A percentile compares a stretch with the other conserved stretches of the same genome.
phyloP scores from a whole-genome alignment of 1,139 yeast genomes.

The Taphrina deformans region DNA sequence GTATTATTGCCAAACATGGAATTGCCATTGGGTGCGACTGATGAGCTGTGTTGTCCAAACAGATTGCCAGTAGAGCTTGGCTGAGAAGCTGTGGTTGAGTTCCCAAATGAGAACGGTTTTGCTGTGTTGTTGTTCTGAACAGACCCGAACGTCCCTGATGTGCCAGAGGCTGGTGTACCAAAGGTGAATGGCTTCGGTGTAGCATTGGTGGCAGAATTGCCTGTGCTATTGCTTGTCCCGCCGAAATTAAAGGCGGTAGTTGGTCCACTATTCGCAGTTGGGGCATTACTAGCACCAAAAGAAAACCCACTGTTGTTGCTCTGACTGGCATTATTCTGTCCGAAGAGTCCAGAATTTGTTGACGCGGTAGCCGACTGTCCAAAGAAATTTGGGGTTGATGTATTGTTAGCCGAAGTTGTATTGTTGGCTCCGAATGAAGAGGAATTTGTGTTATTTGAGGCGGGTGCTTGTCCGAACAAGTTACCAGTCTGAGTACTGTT shows the following conservation, averaged over 20 bases:
- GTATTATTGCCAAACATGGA: slow-evolving; percentile 42
- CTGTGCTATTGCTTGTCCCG: background rate
- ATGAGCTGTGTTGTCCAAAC: background rate
- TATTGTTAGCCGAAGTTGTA: background rate
- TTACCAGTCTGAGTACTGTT: slow-evolving; percentile 18
- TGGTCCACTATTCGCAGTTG: background rate
- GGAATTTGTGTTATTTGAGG: slow-evolving; percentile 34
- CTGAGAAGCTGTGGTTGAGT: slow-evolving; percentile 33
- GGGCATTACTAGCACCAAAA: slow-evolving; percentile 1
- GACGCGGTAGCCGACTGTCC: background rate
- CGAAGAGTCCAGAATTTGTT: background rate
- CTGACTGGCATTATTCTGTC: background rate
- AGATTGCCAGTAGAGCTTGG: background rate
- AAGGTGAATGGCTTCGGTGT: slow-evolving; percentile 20
- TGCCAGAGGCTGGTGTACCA: slow-evolving; percentile 12
- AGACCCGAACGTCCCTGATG: slow-evolving; percentile 14
- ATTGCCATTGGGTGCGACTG: slow-evolving; percentile 39
- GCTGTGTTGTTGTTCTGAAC: background rate
- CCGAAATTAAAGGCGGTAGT: slow-evolving; percentile 5
- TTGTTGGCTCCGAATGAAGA: slow-evolving; percentile 34
- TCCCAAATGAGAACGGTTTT: slow-evolving; percentile 29
- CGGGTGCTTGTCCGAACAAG: background rate
- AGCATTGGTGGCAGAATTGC: background rate
- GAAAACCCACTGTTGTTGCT: background rate
- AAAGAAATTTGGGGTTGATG: background rate